phyloP scores from a whole-genome alignment of 1,284 basidiomycete genomes.

The Boletus semigastroideus region DNA sequence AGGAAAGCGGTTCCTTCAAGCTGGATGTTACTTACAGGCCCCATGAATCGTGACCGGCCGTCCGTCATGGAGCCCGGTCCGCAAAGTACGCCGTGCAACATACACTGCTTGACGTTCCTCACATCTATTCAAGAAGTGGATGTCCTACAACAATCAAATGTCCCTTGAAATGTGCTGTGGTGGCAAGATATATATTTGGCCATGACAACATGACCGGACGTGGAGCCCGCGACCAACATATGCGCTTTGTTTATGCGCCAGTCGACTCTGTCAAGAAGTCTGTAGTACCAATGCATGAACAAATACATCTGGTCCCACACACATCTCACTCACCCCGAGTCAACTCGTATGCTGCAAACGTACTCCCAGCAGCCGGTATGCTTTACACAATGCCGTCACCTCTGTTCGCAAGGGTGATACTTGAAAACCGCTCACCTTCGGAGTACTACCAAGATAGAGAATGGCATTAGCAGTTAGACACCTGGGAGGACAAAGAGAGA shows the following conservation, averaged over 20 bases:
- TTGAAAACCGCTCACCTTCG: constrained; percentile 15
- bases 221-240: too few species aligned
- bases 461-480: not conserved
- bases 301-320: not conserved
- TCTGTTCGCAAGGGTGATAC: not conserved
- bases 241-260: not conserved
- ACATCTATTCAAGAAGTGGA: too few species aligned
- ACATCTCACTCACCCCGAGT: constrained; percentile 35
- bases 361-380: constrained; percentile 88
- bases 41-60: too few species aligned
- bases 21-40: too few species aligned
- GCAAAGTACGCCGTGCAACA: too few species aligned
- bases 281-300: not conserved
- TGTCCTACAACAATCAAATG: too few species aligned
- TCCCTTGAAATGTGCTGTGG: too few species aligned
- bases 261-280: constrained; percentile 6
- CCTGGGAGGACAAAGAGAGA: not conserved
- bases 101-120: too few species aligned
- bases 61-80: too few species aligned
- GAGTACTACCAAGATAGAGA: constrained; percentile 10
- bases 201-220: too few species aligned
- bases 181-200: too few species aligned
- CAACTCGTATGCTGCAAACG: constrained; percentile 90
- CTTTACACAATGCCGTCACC: constrained; percentile 36
- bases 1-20: too few species aligned